A percentile compares a stretch with the other conserved stretches of the same genome.
phyloP scores from a whole-genome alignment of 805 yeast genomes.

The Naumovozyma baii region DNA sequence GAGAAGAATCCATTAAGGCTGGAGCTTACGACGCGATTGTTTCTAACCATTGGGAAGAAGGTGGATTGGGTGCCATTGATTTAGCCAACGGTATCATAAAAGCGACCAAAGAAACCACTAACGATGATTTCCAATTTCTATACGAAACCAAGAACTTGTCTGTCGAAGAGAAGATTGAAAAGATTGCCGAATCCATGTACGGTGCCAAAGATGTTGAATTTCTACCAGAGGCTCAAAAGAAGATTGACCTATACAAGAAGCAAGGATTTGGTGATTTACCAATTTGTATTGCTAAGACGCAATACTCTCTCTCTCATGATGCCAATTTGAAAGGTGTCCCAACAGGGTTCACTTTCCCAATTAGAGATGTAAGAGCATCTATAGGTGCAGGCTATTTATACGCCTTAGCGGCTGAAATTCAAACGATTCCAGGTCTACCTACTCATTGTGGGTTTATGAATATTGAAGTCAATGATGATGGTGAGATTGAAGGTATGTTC shows the following conservation, averaged over 20 bases:
- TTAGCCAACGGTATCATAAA: slow-evolving; percentile 62
- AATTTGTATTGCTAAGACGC: slow-evolving; percentile 79
- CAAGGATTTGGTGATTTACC: slow-evolving; percentile 76
- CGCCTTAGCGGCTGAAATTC: slow-evolving; percentile 78
- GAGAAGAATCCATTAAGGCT: slow-evolving; percentile 57
- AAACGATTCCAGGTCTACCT: slow-evolving; percentile 79
- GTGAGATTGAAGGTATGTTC: slow-evolving; percentile 75
- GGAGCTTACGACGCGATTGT: slow-evolving; percentile 75
- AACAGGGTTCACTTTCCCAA: slow-evolving; percentile 67
- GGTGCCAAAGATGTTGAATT: slow-evolving; percentile 68
- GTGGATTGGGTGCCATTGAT: slow-evolving; percentile 72
- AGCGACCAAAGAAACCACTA: slow-evolving; percentile 42
- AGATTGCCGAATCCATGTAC: slow-evolving; percentile 68
- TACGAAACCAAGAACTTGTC: slow-evolving; percentile 48
- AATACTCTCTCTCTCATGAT: slow-evolving; percentile 76
- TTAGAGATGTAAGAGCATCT: slow-evolving; percentile 68
- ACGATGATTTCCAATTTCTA: slow-evolving; percentile 40
- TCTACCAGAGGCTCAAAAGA: slow-evolving; percentile 57
- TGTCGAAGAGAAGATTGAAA: slow-evolving; percentile 56
- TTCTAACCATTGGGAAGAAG: slow-evolving; percentile 80
- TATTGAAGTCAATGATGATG: slow-evolving; percentile 70
- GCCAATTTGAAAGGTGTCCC: slow-evolving; percentile 79
- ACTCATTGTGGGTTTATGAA: slow-evolving; percentile 83
- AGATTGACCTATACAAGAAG: slow-evolving; percentile 54
- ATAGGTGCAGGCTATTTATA: slow-evolving; percentile 80